Evolutionary conservation across 169 alveolate genomes (phyloP).

Genomic region (Plasmodium cynomolgi): DNA sequence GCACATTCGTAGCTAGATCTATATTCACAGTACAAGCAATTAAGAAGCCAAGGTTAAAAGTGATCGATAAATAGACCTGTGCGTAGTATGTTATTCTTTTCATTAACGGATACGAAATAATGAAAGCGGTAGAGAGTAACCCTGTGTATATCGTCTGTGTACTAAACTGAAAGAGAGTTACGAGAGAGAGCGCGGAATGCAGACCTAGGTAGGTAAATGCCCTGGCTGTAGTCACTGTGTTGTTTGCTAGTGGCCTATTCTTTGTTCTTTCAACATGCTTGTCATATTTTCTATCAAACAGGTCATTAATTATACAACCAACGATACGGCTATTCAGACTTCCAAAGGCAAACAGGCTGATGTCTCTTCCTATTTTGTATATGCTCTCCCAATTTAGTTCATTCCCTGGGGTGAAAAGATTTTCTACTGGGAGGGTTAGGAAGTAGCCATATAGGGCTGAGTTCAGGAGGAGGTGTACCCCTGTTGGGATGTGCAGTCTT

Average conservation of each 20-base stretch:
- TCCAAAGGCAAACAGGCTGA: conserved; percentile 77
- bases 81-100: conserved; percentile 93
- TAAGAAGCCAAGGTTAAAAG: conserved; percentile 93
- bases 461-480: conserved; percentile 1
- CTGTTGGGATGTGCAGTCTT: conserved; percentile 39
- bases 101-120: conserved; percentile 90
- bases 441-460: conserved; percentile 52
- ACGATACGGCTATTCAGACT: conserved; percentile 79
- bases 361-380: conserved; percentile 27
- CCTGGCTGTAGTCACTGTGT: conserved; percentile 82
- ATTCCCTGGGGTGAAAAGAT: not conserved
- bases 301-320: conserved; percentile 89
- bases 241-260: conserved; percentile 94
- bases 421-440: conserved; percentile 20
- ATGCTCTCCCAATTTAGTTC: conserved; percentile 1
- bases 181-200: conserved; percentile 12
- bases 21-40: conserved; percentile 85
- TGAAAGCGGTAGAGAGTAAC: conserved; percentile 78
- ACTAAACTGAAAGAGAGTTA: conserved; percentile 37
- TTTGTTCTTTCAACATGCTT: conserved; percentile 93
- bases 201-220: conserved; percentile 80
- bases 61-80: conserved; percentile 91
- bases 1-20: conserved; percentile 75
- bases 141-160: conserved; percentile 2
- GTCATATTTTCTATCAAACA: conserved; percentile 85